Base-by-base conservation (phyloP, 2,329 filamentous ascomycete species). In the Calonectria fujianensis region DNA sequence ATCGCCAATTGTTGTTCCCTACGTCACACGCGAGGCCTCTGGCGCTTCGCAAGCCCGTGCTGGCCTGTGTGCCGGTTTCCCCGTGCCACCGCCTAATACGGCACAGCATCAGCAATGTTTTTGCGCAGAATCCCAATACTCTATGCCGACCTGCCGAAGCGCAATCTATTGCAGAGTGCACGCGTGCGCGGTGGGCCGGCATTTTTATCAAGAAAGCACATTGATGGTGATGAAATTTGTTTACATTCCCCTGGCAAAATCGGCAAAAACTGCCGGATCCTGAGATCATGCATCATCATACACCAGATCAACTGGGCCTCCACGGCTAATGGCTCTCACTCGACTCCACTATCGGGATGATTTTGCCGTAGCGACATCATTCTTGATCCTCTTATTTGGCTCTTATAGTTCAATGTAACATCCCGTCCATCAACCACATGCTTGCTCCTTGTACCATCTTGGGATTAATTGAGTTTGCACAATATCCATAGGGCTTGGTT, bases 181-280 rank as follows among this genome's bases (percentile, higher is more conserved):
- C 24, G 71, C 35, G 71, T 65, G 37, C 39, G 37, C 18, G 54
- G 71, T 73, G 71, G 71, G 59, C 59, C 71, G n/a, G n/a, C 11
- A 39, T n/a, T 39, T 37, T 37, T 61, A n/a, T 39, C 18, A 45
- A 37, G 1, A 54, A 69, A 64, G 29, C n/a, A 41, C 27, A 65
- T 27, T 32, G 35, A 14, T 39, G 45, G 18, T 27, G 37, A 65
- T 64, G 10, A 45, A 65, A 65, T 73, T 69, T 65, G 57, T 66
- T 70, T 70, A 35, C 71, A 66, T 73, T 73, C 66, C 66, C 66
- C 39, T 66, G n/a, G 18, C 41, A 45, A 45, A n/a, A 41, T 37
- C 71, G 71, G 71, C 71, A 73, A 59, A 57, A 50, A 24, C 39
- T 73, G 71, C 66, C 71, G 71, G 41, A 20, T 41, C 24, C 63